phyloP scores from a whole-genome alignment of 495 filamentous ascomycete genomes.

The Aspergillus sclerotioniger region DNA sequence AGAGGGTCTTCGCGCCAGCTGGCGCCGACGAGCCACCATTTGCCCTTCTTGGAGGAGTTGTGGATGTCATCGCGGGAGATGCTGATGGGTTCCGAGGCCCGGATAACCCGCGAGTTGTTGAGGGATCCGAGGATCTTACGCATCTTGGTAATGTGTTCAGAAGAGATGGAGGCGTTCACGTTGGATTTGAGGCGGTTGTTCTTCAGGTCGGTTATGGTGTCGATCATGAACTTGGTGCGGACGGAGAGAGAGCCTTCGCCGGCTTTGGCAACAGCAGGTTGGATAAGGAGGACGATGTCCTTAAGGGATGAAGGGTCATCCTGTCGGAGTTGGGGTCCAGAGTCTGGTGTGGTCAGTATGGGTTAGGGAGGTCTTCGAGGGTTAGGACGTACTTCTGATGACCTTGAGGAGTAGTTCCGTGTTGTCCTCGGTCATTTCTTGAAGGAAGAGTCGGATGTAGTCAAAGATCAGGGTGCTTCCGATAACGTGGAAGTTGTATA shows the following conservation, averaged over 20 bases:
- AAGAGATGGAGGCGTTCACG: constrained; percentile 57
- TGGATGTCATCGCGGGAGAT: constrained; percentile 77
- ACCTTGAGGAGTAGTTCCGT: constrained; percentile 87
- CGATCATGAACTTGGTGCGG: constrained; percentile 96
- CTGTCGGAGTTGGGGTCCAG: constrained; percentile 77
- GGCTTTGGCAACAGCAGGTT: constrained; percentile 61
- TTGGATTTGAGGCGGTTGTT: constrained; percentile 86
- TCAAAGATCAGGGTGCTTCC: constrained; percentile 83
- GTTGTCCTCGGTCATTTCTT: constrained; percentile 78
- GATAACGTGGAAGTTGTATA: constrained; percentile 90
- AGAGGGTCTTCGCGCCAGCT: constrained; percentile 67
- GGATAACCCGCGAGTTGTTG: constrained; percentile 60
- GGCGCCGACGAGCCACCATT: constrained; percentile 97
- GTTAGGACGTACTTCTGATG: constrained; percentile 58
- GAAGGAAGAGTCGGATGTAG: constrained; percentile 75
- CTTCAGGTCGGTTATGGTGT: constrained; percentile 89
- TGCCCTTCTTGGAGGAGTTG: constrained; percentile 80
- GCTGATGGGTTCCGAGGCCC: constrained; percentile 76
- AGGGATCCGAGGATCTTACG: constrained; percentile 75
- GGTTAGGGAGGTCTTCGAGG: neutral
- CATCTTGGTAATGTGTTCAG: constrained; percentile 81
- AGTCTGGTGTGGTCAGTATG: constrained; percentile 36
- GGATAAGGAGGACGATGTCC: constrained; percentile 80
- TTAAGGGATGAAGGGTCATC: constrained; percentile 91
- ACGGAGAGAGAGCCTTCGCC: constrained; percentile 75